These are phyloP conservation scores for Lactifluus echinatus DNA, from an alignment of 768 basidiomycete genomes.

Conservation along the genomic window DNA sequence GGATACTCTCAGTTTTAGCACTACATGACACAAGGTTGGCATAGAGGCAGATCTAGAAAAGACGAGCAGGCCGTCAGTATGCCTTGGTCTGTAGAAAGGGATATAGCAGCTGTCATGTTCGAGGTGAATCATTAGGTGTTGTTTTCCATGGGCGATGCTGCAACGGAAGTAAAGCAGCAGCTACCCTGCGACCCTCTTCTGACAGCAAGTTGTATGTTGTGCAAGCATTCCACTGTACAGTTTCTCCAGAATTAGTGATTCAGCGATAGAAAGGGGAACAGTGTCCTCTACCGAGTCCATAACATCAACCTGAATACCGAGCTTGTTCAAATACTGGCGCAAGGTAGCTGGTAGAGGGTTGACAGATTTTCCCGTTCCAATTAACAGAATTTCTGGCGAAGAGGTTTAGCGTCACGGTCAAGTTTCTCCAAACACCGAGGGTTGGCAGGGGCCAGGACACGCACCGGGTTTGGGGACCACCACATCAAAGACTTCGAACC, in stretches of 20 bases:
- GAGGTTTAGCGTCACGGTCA: not conserved
- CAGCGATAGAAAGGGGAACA: not conserved
- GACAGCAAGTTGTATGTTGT: constrained; percentile 90
- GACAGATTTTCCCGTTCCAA: constrained; percentile 76
- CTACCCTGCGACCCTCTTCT: constrained; percentile 90
- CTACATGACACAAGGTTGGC: not conserved
- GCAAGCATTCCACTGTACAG: constrained; percentile 73
- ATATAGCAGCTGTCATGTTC: not conserved
- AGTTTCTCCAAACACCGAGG: not conserved
- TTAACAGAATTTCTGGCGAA: constrained; percentile 69
- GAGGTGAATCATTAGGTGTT: not conserved
- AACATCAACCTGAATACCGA: constrained; percentile 84
- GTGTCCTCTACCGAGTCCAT: constrained; percentile 62
- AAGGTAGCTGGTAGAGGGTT: constrained; percentile 62
- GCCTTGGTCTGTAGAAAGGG: not conserved
- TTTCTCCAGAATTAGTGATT: not conserved
- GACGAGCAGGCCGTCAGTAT: not conserved
- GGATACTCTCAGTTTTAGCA: not conserved
- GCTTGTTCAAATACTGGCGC: constrained; percentile 53
- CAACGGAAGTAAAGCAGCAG: constrained; percentile 79
- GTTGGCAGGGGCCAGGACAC: constrained; percentile 20
- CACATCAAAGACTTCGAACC: constrained; percentile 73
- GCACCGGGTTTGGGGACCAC: constrained; percentile 81
- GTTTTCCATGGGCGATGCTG: constrained; percentile 44
- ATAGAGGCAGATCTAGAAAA: not conserved